Conservation (phyloP, 2,329 filamentous ascomycete genomes). For the Metarhizium robertsii region DNA sequence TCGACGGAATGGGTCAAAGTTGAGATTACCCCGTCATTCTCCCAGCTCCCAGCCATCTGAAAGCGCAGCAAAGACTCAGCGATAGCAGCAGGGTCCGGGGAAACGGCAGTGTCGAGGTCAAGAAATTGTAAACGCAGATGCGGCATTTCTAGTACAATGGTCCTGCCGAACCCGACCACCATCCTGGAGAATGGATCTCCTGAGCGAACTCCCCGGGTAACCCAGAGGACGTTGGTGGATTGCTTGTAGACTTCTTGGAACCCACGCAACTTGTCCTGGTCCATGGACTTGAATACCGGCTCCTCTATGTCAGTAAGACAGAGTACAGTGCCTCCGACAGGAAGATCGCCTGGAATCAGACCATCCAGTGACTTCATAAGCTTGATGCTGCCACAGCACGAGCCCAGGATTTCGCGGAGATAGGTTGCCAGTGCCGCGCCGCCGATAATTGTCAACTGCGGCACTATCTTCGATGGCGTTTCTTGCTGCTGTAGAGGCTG, state of each 20-base stretch:
- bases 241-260: neutral
- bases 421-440: too few species aligned
- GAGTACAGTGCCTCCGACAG: neutral
- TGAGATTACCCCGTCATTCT: too few species aligned
- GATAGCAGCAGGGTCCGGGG: neutral
- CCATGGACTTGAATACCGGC: neutral
- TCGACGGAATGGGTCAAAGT: neutral
- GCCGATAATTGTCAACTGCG: too few species aligned
- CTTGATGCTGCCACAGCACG: neutral
- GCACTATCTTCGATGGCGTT: too few species aligned
- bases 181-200: neutral
- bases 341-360: neutral
- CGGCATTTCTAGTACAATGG: neutral
- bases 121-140: conserved; percentile 3
- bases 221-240: neutral
- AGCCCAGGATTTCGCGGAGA: neutral
- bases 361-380: neutral
- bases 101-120: neutral
- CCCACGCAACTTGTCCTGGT: neutral
- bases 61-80: neutral
- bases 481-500: neutral
- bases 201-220: neutral
- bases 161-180: neutral
- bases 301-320: neutral
- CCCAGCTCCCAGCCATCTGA: neutral